Base-by-base conservation (phyloP, 2,329 filamentous ascomycete species). In the Aspergillus pseudoglaucus region DNA sequence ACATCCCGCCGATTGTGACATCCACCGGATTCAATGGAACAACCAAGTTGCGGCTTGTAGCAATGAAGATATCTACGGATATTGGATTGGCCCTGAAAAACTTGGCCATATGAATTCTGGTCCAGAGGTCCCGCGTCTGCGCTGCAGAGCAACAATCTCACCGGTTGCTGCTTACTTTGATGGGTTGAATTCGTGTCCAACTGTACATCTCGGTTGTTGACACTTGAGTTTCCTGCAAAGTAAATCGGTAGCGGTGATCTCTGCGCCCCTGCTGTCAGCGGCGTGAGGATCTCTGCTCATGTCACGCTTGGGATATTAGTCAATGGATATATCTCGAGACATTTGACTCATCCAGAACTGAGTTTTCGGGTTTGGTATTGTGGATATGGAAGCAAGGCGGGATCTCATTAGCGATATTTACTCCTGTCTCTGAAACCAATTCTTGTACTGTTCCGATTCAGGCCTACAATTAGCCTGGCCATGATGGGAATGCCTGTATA, bases 1-100 rank as follows among this genome's bases (percentile, higher is more conserved):
- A 47, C 44, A 41, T 47, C 44, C 18, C 44, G 35, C 32, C 46
- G 52, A 53, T 47, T 41, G 42, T 47, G 50, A 33, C 52, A 57
- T 57, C 57, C 58, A 55, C 60, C 59, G 53, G 57, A 55, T 54
- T 59, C 58, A 58, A 61, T 57, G 63, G 59, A 54, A 35, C 37
- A 48, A 45, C 55, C 60, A 63, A 62, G 66, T 64, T 54, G 51
- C 53, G 68, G 68, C 68, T 71, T 64, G 68, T 51, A 71, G 62
- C 68, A 71, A 71, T 70, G 68, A 71, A 68, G 57, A 63, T 63
- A 50, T 46, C 49, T 42, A 44, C 37, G 37, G 37, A 39, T 55
- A 62, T 65, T 51, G 65, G 67, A 71, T 69, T 71, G 67, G 68
- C 22, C 23, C 23, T 46, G 53, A 53, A 52, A 55, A 51, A 59